Percentiles rank a stretch among this genome's conserved stretches.
These are phyloP conservation scores for Fusarium compactum DNA, from an alignment of 2,329 filamentous ascomycete genomes.

Conservation along the genomic window DNA sequence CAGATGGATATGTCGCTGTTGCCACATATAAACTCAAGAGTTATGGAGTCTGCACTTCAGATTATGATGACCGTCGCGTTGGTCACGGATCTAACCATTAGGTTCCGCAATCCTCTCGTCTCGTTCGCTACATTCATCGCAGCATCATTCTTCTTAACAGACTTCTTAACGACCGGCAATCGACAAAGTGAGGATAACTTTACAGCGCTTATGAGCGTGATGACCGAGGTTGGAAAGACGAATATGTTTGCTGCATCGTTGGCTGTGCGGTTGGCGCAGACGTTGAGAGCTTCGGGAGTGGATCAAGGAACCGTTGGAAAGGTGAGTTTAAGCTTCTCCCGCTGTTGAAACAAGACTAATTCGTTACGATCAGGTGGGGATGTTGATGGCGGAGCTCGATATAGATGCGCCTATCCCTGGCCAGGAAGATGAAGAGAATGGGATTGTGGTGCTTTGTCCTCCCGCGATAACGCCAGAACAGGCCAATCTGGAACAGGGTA, in stretches of 20 bases:
- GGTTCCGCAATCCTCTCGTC: constrained; percentile 27
- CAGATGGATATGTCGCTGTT: constrained; percentile 15
- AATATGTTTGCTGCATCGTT: constrained; percentile 50
- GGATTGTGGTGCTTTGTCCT: constrained; percentile 31
- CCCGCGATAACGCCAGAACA: neutral
- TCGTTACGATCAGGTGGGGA: neutral
- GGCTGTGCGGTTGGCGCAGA: constrained; percentile 73
- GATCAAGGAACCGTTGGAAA: constrained; percentile 24
- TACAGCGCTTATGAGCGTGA: constrained; percentile 67
- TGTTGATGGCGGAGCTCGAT: constrained; percentile 21
- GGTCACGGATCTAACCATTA: constrained; percentile 17
- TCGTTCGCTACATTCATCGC: constrained; percentile 33
- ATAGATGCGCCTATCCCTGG: constrained; percentile 20
- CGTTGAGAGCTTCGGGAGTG: constrained; percentile 65
- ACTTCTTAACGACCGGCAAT: constrained; percentile 6
- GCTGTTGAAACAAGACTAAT: neutral
- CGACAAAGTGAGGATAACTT: constrained; percentile 61
- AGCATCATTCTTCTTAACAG: constrained; percentile 23
- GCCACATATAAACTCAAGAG: constrained; percentile 18
- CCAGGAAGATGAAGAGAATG: constrained; percentile 32
- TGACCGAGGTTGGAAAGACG: constrained; percentile 66
- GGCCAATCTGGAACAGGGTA: neutral
- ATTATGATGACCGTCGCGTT: constrained; percentile 35
- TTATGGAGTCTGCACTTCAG: constrained; percentile 25
- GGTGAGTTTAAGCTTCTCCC: neutral